These are phyloP conservation scores for Neurospora hispaniola DNA, from an alignment of 495 filamentous ascomycete species.

Conservation along the genomic window DNA sequence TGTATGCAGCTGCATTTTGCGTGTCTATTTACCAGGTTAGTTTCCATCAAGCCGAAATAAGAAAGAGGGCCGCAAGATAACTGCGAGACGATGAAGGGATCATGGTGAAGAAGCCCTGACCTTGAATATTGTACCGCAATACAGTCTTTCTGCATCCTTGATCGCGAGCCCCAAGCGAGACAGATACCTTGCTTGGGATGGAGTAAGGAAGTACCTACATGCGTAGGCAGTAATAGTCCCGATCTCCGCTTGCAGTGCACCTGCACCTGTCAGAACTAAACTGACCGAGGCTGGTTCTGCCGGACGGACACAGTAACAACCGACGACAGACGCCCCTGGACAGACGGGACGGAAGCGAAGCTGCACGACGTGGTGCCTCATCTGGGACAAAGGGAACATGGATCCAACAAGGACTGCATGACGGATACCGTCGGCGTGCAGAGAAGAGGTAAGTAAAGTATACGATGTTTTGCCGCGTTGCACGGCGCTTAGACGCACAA, in stretches of 20 bases:
- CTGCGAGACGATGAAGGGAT: not conserved
- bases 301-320: not conserved
- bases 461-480: not conserved
- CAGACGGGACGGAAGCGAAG: constrained; percentile 14
- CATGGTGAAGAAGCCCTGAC: not conserved
- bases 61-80: not conserved
- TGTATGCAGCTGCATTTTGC: not conserved
- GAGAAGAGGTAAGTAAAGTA: not conserved
- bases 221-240: not conserved
- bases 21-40: not conserved
- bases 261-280: not conserved
- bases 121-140: not conserved
- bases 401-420: constrained; percentile 1
- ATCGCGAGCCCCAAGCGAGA: not conserved
- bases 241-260: not conserved
- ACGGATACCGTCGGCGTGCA: not conserved
- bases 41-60: not conserved
- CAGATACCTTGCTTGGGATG: not conserved
- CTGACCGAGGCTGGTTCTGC: not conserved
- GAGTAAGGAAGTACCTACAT: not conserved
- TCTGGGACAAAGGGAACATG: constrained; percentile 20
- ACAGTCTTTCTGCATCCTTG: not conserved
- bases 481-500: not conserved
- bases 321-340: not conserved
- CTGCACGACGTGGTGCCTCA: constrained; percentile 23